These are phyloP conservation scores for Skeletonema grethae DNA, from an alignment of 108 stramenopile species.

Conservation along the genomic window DNA sequence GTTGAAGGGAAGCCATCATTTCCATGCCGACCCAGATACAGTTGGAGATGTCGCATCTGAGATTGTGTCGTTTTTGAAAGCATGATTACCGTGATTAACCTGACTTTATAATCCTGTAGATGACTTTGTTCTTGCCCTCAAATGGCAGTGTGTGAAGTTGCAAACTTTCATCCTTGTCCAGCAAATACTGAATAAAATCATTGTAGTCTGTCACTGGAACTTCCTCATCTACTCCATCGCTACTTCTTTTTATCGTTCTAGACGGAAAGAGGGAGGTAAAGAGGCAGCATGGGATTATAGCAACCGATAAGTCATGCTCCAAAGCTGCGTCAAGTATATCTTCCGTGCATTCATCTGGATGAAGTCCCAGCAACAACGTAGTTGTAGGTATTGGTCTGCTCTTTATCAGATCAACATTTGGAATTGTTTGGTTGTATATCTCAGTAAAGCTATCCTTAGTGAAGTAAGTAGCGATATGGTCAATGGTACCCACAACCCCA, in stretches of 20 bases:
- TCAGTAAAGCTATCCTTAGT: constrained; percentile 10
- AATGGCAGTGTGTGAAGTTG: constrained; percentile 52
- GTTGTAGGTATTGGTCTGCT: constrained; percentile 2
- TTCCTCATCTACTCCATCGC: neutral
- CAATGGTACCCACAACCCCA: neutral
- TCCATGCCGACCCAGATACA: constrained; percentile 84
- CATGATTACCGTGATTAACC: no score
- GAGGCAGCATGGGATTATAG: constrained; percentile 74
- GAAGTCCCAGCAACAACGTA: constrained; percentile 57
- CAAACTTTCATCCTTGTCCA: constrained; percentile 59
- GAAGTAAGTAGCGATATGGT: constrained; percentile 26
- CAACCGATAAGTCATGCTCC: constrained; percentile 45
- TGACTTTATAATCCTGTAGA: constrained; percentile 38
- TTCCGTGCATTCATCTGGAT: constrained; percentile 75
- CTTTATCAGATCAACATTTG: neutral
- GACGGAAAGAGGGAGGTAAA: constrained; percentile 64
- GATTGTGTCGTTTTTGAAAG: constrained; percentile 40
- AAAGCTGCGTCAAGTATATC: constrained; percentile 73
- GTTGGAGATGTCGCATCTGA: constrained; percentile 51
- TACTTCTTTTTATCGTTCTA: constrained; percentile 13
- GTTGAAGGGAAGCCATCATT: constrained; percentile 80
- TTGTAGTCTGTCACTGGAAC: constrained; percentile 53
- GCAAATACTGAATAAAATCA: constrained; percentile 60
- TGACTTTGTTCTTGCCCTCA: constrained; percentile 68
- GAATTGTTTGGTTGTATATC: neutral